Conservation (phyloP, 2,329 filamentous ascomycete genomes). For the Penicillium polonicum region DNA sequence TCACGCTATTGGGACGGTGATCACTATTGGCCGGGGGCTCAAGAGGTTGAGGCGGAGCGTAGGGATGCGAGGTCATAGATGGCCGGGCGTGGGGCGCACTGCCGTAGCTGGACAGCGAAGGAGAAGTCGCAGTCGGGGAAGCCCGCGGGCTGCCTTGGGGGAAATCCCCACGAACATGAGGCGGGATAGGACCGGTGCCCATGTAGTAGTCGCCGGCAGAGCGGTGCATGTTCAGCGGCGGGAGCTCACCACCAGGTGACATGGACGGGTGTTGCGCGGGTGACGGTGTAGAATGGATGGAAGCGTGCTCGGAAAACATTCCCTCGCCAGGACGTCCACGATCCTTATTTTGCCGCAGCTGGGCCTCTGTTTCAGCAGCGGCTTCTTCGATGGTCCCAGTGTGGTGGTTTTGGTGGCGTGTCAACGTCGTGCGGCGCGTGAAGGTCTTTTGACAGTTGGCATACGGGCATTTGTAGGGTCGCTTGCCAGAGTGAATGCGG, state of each 20-base stretch:
- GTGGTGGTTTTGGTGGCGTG: constrained; percentile 92
- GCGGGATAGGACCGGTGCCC: constrained; percentile 74
- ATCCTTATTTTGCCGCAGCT: constrained; percentile 61
- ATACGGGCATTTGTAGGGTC: constrained; percentile 96
- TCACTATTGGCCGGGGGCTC: constrained; percentile 79
- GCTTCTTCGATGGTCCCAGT: constrained; percentile 94
- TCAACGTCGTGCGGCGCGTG: constrained; percentile 90
- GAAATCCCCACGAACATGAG: constrained; percentile 75
- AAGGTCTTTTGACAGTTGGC: constrained; percentile 99
- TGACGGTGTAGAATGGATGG: constrained; percentile 67
- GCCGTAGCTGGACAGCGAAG: constrained; percentile 62
- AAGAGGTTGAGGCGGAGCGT: constrained; percentile 79
- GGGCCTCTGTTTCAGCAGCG: constrained; percentile 81
- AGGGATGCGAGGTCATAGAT: constrained; percentile 82
- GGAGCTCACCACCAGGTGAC: constrained; percentile 74
- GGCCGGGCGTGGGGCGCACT: constrained; percentile 51
- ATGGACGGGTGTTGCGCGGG: constrained; percentile 78
- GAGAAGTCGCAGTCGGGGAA: constrained; percentile 62
- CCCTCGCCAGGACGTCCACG: constrained; percentile 39
- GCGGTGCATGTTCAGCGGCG: constrained; percentile 68
- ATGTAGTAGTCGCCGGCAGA: constrained; percentile 73
- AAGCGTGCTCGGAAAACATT: constrained; percentile 46
- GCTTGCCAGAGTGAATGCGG: constrained; percentile 90
- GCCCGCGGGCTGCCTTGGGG: constrained; percentile 67
- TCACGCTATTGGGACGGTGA: constrained; percentile 70